A percentile compares a stretch with the other conserved stretches of the same genome.
These are phyloP conservation scores for Botrytis porri DNA, from an alignment of 2,329 filamentous ascomycete genomes.

Conservation along the genomic window DNA sequence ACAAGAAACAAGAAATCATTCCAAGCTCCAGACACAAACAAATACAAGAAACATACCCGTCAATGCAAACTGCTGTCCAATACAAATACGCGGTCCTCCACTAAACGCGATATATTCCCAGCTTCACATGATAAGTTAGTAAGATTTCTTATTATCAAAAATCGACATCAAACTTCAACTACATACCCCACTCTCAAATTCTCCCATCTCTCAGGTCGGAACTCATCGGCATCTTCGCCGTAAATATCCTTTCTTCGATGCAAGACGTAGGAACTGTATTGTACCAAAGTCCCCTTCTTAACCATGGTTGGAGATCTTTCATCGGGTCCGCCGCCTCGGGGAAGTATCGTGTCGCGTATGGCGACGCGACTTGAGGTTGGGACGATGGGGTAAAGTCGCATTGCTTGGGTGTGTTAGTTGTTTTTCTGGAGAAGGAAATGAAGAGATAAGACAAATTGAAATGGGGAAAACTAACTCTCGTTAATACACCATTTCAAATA, in stretches of 20 bases:
- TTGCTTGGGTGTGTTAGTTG: conserved; percentile 37
- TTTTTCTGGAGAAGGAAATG: conserved; percentile 32
- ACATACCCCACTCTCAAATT: conserved; percentile 32
- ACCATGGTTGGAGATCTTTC: conserved; percentile 37
- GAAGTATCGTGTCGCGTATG: conserved; percentile 42
- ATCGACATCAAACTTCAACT: not conserved
- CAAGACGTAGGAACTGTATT: conserved; percentile 34
- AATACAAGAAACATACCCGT: conserved; percentile 27
- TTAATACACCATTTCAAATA: conserved; percentile 31
- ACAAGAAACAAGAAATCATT: rapidly evolving
- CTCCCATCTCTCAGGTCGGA: conserved; percentile 34
- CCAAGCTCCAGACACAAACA: conserved; percentile 30
- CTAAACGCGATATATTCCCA: conserved; percentile 79
- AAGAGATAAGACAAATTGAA: conserved; percentile 12
- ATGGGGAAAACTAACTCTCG: conserved; percentile 40
- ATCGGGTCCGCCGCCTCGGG: conserved; percentile 39
- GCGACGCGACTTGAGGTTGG: conserved; percentile 51
- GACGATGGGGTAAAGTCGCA: conserved; percentile 49
- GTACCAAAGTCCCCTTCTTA: conserved; percentile 28
- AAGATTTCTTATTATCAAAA: not conserved
- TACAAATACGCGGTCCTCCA: conserved; percentile 64
- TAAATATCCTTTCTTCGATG: conserved; percentile 55
- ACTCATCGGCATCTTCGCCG: conserved; percentile 51
- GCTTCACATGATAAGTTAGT: conserved; percentile 48
- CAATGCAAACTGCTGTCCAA: conserved; percentile 50